phyloP scores from a whole-genome alignment of 2,329 filamentous ascomycete species.

The Cryphonectria naterciae region DNA sequence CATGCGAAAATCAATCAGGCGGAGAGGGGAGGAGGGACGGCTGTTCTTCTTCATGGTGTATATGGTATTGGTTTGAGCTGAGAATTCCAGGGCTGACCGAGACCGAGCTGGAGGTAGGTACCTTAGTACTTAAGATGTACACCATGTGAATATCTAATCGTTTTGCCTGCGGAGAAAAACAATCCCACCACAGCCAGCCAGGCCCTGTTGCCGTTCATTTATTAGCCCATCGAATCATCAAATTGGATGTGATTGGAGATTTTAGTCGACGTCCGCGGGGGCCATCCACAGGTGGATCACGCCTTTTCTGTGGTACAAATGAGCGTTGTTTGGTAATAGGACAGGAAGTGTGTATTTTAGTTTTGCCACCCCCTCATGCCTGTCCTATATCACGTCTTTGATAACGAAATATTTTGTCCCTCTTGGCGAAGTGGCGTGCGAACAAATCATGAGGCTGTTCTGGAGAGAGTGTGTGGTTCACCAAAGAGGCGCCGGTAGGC shows the following conservation, averaged over 20 bases:
- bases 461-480: background rate
- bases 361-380: slow-evolving; percentile 1
- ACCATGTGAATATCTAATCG: background rate
- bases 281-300: too few species aligned
- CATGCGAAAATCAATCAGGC: background rate
- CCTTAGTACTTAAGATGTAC: background rate
- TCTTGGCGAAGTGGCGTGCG: background rate
- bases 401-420: background rate
- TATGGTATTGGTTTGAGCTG: background rate
- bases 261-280: too few species aligned
- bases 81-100: background rate
- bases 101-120: background rate
- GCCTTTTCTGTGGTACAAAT: too few species aligned
- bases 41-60: background rate
- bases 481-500: background rate
- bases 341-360: background rate
- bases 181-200: too few species aligned
- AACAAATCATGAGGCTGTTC: background rate
- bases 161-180: background rate
- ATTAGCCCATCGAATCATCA: too few species aligned
- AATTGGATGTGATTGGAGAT: too few species aligned
- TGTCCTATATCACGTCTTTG: background rate
- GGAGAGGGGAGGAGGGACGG: background rate
- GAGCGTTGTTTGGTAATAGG: too few species aligned
- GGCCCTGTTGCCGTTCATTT: too few species aligned